Conservation (phyloP, 352 stramenopile genomes). For the Phytophthora rubi region DNA sequence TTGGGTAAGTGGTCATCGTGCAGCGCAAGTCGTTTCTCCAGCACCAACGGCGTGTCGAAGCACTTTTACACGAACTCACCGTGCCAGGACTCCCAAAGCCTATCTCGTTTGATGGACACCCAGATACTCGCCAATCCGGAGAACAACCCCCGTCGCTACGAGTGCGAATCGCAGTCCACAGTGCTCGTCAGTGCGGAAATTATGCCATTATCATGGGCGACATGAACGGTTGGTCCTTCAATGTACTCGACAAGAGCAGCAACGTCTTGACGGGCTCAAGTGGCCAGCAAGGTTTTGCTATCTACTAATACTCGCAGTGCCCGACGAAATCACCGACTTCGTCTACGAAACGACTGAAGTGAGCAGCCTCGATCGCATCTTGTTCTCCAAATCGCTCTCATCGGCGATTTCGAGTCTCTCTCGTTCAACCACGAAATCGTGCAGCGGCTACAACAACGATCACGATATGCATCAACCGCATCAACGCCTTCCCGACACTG, state of each 20-base stretch:
- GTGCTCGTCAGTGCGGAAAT: background rate
- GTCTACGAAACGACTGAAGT: constrained; percentile 1
- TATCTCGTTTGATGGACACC: background rate
- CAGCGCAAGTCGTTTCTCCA: background rate
- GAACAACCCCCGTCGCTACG: background rate
- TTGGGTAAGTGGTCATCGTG: background rate
- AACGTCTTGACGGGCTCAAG: background rate
- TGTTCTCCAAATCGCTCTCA: background rate
- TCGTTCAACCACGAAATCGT: background rate
- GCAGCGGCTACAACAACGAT: background rate
- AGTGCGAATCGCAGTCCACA: background rate
- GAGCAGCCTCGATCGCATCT: background rate
- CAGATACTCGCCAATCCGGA: background rate
- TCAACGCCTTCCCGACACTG: no score
- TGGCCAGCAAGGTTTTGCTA: background rate
- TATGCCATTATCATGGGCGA: background rate
- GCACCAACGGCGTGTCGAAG: background rate
- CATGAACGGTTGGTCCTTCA: background rate
- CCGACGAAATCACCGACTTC: background rate
- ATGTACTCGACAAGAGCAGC: background rate
- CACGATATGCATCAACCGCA: background rate
- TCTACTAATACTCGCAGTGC: background rate
- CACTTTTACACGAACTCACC: constrained; percentile 1
- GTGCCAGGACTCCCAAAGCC: background rate
- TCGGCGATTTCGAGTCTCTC: background rate